These are phyloP conservation scores for Blastomyces gilchristii DNA, from an alignment of 2,329 filamentous ascomycete genomes.

Conservation along the genomic window DNA sequence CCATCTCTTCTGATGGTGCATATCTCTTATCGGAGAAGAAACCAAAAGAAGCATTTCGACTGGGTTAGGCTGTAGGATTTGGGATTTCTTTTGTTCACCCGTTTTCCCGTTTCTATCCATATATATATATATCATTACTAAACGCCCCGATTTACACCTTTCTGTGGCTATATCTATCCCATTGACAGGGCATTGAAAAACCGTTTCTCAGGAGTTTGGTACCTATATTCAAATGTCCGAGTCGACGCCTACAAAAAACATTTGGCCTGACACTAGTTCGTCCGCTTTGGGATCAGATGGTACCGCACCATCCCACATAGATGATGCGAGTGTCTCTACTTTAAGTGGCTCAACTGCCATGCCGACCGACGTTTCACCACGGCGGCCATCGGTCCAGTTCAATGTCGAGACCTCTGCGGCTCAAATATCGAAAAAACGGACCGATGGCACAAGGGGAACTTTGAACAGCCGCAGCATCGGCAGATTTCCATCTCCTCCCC, in stretches of 20 bases:
- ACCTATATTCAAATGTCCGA: conserved; percentile 12
- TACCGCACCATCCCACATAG: background rate
- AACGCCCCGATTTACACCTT: background rate
- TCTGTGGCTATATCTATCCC: background rate
- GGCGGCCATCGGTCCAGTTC: conserved; percentile 33
- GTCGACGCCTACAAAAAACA: conserved; percentile 11
- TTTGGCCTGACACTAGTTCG: conserved; percentile 15
- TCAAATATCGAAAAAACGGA: conserved; percentile 20
- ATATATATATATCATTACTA: background rate
- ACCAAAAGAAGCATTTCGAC: background rate
- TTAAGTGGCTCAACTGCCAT: background rate
- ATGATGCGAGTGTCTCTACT: conserved; percentile 5
- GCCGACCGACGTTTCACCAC: conserved; percentile 18
- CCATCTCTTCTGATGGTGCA: background rate
- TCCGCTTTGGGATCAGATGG: conserved; percentile 14
- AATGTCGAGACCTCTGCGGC: conserved; percentile 23
- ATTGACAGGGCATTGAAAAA: background rate
- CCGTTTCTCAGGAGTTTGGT: background rate
- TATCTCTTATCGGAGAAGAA: background rate
- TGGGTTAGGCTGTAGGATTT: background rate
- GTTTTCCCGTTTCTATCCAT: background rate
- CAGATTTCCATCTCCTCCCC: conserved; percentile 30
- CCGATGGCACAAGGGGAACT: conserved; percentile 21
- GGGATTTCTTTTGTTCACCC: background rate
- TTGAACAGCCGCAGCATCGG: conserved; percentile 16